A percentile compares a stretch with the other conserved stretches of the same genome.
phyloP scores from a whole-genome alignment of 2,329 filamentous ascomycete genomes.

The Talaromyces islandicus region DNA sequence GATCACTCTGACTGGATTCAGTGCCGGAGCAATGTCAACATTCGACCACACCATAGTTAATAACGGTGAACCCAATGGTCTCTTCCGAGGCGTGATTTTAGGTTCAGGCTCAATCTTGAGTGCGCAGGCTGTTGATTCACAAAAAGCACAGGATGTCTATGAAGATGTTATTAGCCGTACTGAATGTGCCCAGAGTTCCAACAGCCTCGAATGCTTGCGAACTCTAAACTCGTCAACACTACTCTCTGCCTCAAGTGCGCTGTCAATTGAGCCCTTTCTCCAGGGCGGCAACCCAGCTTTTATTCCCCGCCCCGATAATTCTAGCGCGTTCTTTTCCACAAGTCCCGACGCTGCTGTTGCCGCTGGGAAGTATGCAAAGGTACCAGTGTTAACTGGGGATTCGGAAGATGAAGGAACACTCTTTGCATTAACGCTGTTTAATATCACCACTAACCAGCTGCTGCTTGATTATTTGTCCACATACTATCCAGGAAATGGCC shows the following conservation, averaged over 20 bases:
- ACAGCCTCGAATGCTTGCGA: constrained; percentile 47
- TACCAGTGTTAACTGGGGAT: constrained; percentile 63
- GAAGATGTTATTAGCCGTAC: constrained; percentile 41
- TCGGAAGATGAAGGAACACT: constrained; percentile 77
- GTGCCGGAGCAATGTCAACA: constrained; percentile 65
- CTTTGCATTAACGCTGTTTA: constrained; percentile 61
- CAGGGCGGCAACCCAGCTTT: constrained; percentile 61
- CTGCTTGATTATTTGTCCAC: constrained; percentile 57
- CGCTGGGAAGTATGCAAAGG: constrained; percentile 51
- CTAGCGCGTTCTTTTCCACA: constrained; percentile 52
- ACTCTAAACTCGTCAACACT: constrained; percentile 40
- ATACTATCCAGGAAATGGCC: constrained; percentile 51
- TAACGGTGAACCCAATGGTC: constrained; percentile 52
- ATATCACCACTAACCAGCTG: constrained; percentile 57
- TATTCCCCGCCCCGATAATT: constrained; percentile 61
- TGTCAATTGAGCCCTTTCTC: constrained; percentile 38
- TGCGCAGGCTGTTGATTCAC: constrained; percentile 57
- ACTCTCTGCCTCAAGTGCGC: constrained; percentile 60
- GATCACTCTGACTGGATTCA: constrained; percentile 75
- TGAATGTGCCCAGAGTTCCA: constrained; percentile 36
- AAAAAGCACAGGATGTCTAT: constrained; percentile 57
- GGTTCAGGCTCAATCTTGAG: constrained; percentile 62
- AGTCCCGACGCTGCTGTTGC: constrained; percentile 56
- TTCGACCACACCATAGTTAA: constrained; percentile 70
- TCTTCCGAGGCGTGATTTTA: constrained; percentile 77